Evolutionary conservation across 345 rosid genomes (phyloP).

Genomic region (Sisymbrium irio): DNA sequence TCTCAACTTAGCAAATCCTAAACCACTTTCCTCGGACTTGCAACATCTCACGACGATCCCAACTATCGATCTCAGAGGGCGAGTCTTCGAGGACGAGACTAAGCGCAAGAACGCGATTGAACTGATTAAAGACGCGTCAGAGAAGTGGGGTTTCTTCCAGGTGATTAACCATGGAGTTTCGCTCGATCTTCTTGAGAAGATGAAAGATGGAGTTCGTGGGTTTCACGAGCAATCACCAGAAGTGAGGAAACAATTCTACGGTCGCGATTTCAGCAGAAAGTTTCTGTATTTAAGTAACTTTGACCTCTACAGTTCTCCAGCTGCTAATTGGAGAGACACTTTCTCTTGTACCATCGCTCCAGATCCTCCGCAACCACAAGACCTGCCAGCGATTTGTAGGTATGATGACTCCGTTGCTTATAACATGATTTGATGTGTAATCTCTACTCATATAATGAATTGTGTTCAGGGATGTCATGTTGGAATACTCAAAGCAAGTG

Average conservation of each 20-base stretch:
- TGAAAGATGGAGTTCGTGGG: slow-evolving; percentile 26
- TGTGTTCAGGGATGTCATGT: slow-evolving; percentile 37
- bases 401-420: neutral
- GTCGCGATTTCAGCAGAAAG: slow-evolving; percentile 18
- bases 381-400: slow-evolving; percentile 38
- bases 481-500: slow-evolving; percentile 42
- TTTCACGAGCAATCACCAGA: slow-evolving; percentile 29
- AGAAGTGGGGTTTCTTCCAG: slow-evolving; percentile 34
- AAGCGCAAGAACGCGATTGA: neutral
- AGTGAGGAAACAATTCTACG: slow-evolving; percentile 9
- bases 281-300: slow-evolving; percentile 25
- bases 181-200: slow-evolving; percentile 3
- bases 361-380: slow-evolving; percentile 26
- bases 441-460: neutral
- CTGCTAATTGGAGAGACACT: slow-evolving; percentile 44
- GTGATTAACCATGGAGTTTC: slow-evolving; percentile 31
- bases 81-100: neutral
- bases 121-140: slow-evolving; percentile 12
- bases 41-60: slow-evolving; percentile 18
- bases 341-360: slow-evolving; percentile 31
- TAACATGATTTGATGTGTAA: too few species aligned
- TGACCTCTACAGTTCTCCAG: slow-evolving; percentile 27
- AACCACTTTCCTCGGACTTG: neutral
- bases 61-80: slow-evolving; percentile 17
- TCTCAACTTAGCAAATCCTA: neutral